Conservation (phyloP, 2,329 filamentous ascomycete genomes). For the Exserohilum rostratum region DNA sequence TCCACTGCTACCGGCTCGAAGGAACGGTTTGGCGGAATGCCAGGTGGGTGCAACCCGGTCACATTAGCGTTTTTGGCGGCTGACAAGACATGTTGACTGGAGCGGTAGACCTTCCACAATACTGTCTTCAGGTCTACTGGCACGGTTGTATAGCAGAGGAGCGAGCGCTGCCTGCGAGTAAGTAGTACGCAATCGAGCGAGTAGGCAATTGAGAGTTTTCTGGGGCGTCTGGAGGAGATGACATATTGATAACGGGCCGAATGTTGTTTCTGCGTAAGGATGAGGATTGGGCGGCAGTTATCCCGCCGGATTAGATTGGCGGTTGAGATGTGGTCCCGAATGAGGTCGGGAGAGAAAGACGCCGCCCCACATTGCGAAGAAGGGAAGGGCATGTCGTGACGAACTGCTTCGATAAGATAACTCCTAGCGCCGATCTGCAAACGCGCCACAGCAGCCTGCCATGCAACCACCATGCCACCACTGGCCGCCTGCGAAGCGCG, state of each 20-base stretch:
- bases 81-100: neutral
- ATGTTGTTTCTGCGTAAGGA: neutral
- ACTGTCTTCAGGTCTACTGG: neutral
- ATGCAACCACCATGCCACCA: conserved; percentile 35
- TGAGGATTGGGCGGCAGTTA: neutral
- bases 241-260: neutral
- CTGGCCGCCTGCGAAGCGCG: conserved; percentile 14
- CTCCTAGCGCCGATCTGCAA: conserved; percentile 18
- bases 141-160: neutral
- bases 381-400: conserved; percentile 1
- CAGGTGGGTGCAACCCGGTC: neutral
- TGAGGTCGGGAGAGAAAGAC: conserved; percentile 1
- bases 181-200: no score
- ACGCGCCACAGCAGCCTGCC: conserved; percentile 27
- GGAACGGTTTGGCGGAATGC: neutral
- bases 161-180: neutral
- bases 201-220: neutral
- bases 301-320: neutral
- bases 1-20: neutral
- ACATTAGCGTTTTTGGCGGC: neutral
- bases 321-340: neutral
- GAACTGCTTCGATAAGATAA: conserved; percentile 7
- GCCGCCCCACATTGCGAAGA: neutral
- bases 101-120: neutral
- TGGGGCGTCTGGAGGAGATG: neutral